Evolutionary conservation across 768 basidiomycete genomes (phyloP), one percentile per base, ranked within the genome.

Genomic region (Lentinula sp.): DNA sequence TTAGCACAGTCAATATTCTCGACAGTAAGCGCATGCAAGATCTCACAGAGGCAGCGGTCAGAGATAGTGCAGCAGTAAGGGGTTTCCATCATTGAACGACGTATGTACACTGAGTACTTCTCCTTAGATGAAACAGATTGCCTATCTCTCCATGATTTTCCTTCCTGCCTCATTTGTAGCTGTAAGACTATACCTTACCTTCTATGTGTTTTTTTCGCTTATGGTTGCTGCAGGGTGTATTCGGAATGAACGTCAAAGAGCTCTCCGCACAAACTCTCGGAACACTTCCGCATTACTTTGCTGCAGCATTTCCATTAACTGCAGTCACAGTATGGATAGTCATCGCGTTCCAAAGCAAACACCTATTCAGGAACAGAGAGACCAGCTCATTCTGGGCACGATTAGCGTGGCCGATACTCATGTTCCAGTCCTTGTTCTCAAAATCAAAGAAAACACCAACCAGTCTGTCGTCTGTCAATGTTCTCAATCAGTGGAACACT

Each of bases 121-220:
- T 33, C 41, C 2, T 41, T 36, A 77, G 76, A 83, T 81, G 80
- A 81, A 79, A 59, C 81, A 86, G 69, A 80, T 86, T 49, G 80
- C 84, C 0, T 86, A 85, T 64, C 72, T 87, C 9, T 81, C 82
- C 1, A 85, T 86, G 83, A 65, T 83, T 18, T 86, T 85, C 69
- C 71, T 86, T 4, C 85, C 85, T 2, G 81, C 83, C 0, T 80
- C 81, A 10, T 82, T 86, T 58, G 71, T 74, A 23, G 77, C 82
- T 60, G 81, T 81, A 67, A 16, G 42, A 4, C 41, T 6, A 28
- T 32, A 15, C 32, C 20, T 32, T 12, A 32, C 28, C 7, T 36
- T 45, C 35, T 15, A 6, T 3, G 10, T 33, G 28, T 35, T 16
- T 35, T 35, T 46, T 20, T 37, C 57, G 12, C 13, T 32, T 43